phyloP scores from a whole-genome alignment of 2,329 filamentous ascomycete genomes.

The Raffaelea arxii region DNA sequence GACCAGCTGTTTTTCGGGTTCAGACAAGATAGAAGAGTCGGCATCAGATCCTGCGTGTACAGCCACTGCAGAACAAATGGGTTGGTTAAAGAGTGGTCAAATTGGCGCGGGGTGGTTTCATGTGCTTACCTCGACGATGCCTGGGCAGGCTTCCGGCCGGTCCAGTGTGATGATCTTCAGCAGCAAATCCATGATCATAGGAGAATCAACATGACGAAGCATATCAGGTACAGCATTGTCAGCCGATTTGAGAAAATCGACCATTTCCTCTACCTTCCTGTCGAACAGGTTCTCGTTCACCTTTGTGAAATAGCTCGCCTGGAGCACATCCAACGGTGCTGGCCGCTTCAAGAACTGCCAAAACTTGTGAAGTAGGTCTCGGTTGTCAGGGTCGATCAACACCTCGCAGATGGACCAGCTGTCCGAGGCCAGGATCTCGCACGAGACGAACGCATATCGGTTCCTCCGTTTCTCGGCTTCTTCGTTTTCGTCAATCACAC shows the following conservation, averaged over 20 bases:
- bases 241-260: slow-evolving; percentile 76
- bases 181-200: slow-evolving; percentile 95
- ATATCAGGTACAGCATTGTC: slow-evolving; percentile 76
- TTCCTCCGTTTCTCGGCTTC: slow-evolving; percentile 85
- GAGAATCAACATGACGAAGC: slow-evolving; percentile 88
- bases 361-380: slow-evolving; percentile 67
- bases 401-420: slow-evolving; percentile 96
- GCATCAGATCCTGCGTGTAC: slow-evolving; percentile 79
- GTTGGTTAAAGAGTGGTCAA: too few species aligned
- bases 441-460: slow-evolving; percentile 87
- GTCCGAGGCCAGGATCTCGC: slow-evolving; percentile 88
- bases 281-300: slow-evolving; percentile 97
- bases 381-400: slow-evolving; percentile 63
- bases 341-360: slow-evolving; percentile 82
- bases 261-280: slow-evolving; percentile 97
- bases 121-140: slow-evolving; percentile 81
- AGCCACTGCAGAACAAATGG: slow-evolving; percentile 73
- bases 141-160: slow-evolving; percentile 81
- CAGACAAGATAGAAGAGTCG: slow-evolving; percentile 76
- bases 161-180: slow-evolving; percentile 96
- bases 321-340: slow-evolving; percentile 81
- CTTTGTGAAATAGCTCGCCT: slow-evolving; percentile 97
- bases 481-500: slow-evolving; percentile 47
- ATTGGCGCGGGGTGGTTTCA: not conserved
- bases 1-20: slow-evolving; percentile 77